Evolutionary conservation across 768 basidiomycete genomes (phyloP).

Genomic region (Boletus rubropictus): DNA sequence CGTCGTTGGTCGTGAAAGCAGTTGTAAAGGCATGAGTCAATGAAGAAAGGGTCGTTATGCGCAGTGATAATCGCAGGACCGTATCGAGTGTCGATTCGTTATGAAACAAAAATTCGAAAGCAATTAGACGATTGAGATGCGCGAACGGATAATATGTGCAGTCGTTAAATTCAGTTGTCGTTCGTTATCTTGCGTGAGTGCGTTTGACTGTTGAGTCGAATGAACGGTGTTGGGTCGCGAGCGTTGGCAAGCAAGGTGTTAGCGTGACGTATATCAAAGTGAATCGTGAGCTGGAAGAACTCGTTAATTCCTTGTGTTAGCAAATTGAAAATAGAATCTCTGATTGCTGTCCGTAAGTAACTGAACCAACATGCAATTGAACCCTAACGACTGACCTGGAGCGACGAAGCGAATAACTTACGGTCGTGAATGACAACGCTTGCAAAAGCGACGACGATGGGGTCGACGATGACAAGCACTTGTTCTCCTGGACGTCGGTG

Average conservation of each 20-base stretch:
- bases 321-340: slow-evolving; percentile 12
- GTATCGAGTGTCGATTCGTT: slow-evolving; percentile 23
- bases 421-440: slow-evolving; percentile 17
- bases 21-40: slow-evolving; percentile 28
- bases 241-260: slow-evolving; percentile 11
- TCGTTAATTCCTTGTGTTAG: slow-evolving; percentile 23
- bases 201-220: slow-evolving; percentile 11
- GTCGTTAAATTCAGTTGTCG: slow-evolving; percentile 24
- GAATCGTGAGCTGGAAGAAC: slow-evolving; percentile 22
- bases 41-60: slow-evolving; percentile 23
- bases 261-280: slow-evolving; percentile 14
- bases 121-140: slow-evolving; percentile 5
- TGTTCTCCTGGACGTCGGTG: slow-evolving; percentile 13
- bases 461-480: slow-evolving; percentile 20
- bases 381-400: slow-evolving; percentile 17
- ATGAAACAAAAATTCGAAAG: slow-evolving; percentile 20
- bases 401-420: slow-evolving; percentile 25
- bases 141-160: not conserved
- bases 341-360: slow-evolving; percentile 1
- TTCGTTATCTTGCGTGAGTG: slow-evolving; percentile 19
- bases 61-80: slow-evolving; percentile 11
- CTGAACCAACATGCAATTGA: not conserved
- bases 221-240: slow-evolving; percentile 15
- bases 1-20: slow-evolving; percentile 27
- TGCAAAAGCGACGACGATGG: slow-evolving; percentile 14